These are phyloP conservation scores for Medicago ruthenica DNA, from an alignment of 306 rosid genomes.

Conservation along the genomic window DNA sequence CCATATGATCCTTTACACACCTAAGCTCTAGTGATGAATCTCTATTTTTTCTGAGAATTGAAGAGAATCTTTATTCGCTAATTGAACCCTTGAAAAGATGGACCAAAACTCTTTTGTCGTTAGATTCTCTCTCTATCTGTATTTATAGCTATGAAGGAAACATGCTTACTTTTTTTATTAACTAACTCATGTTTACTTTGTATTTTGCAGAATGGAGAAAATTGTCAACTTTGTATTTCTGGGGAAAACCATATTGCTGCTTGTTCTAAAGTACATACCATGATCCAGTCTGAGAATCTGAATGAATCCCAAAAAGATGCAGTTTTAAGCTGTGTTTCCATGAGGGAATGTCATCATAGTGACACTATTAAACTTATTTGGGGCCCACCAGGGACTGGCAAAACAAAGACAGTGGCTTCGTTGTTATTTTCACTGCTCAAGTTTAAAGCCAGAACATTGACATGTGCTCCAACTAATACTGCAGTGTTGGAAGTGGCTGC, in stretches of 20 bases:
- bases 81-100: too few species aligned
- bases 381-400: conserved; percentile 82
- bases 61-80: too few species aligned
- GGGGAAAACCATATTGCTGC: neutral
- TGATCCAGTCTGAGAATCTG: conserved; percentile 43
- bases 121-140: too few species aligned
- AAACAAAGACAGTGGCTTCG: conserved; percentile 65
- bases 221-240: conserved; percentile 36
- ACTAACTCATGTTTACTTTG: conserved; percentile 17
- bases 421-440: conserved; percentile 47
- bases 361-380: conserved; percentile 58
- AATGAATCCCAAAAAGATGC: conserved; percentile 61
- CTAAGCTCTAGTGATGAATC: too few species aligned
- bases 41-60: too few species aligned
- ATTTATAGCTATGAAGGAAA: neutral
- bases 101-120: too few species aligned
- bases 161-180: neutral
- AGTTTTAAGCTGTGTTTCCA: conserved; percentile 52
- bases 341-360: conserved; percentile 45
- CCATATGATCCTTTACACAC: too few species aligned
- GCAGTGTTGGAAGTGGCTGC: conserved; percentile 58
- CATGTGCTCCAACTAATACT: conserved; percentile 72
- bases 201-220: conserved; percentile 48
- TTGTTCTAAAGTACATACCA: conserved; percentile 1
- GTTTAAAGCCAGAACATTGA: conserved; percentile 57